These are phyloP conservation scores for Spergularia azorica DNA, from an alignment of 179 eudicot genomes.

Conservation along the genomic window DNA sequence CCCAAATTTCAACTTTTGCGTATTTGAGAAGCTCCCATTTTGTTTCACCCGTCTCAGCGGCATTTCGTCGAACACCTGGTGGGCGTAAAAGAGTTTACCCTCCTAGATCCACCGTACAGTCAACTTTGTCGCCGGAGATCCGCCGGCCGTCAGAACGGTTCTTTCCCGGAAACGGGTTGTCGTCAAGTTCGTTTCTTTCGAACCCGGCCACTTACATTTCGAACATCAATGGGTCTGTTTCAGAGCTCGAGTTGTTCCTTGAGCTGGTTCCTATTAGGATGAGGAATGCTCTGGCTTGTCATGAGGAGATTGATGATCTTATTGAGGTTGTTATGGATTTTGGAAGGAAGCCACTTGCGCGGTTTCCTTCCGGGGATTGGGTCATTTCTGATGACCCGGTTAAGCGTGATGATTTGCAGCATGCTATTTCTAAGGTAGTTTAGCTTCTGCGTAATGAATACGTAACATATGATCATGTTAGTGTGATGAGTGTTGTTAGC, in stretches of 20 bases:
- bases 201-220: slow-evolving; percentile 33
- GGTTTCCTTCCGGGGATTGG: slow-evolving; percentile 99
- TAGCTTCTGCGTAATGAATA: neutral
- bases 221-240: slow-evolving; percentile 27
- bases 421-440: slow-evolving; percentile 84
- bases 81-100: slow-evolving; percentile 38
- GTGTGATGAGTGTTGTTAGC: neutral
- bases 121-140: slow-evolving; percentile 56
- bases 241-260: slow-evolving; percentile 78
- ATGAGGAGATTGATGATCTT: slow-evolving; percentile 59
- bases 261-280: slow-evolving; percentile 76
- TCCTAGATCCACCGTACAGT: slow-evolving; percentile 37
- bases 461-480: neutral
- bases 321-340: slow-evolving; percentile 95
- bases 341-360: slow-evolving; percentile 88
- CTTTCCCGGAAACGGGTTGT: slow-evolving; percentile 56
- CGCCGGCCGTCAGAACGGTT: slow-evolving; percentile 73
- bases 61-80: slow-evolving; percentile 70
- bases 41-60: slow-evolving; percentile 47
- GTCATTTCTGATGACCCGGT: slow-evolving; percentile 73
- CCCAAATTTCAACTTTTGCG: slow-evolving; percentile 50
- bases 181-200: slow-evolving; percentile 34
- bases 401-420: slow-evolving; percentile 65
- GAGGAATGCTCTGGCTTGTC: slow-evolving; percentile 60
- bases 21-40: slow-evolving; percentile 37